Percentiles rank a stretch among this genome's conserved stretches.
phyloP scores from a whole-genome alignment of 169 alveolate species.

The Plasmodium knowlesi region DNA sequence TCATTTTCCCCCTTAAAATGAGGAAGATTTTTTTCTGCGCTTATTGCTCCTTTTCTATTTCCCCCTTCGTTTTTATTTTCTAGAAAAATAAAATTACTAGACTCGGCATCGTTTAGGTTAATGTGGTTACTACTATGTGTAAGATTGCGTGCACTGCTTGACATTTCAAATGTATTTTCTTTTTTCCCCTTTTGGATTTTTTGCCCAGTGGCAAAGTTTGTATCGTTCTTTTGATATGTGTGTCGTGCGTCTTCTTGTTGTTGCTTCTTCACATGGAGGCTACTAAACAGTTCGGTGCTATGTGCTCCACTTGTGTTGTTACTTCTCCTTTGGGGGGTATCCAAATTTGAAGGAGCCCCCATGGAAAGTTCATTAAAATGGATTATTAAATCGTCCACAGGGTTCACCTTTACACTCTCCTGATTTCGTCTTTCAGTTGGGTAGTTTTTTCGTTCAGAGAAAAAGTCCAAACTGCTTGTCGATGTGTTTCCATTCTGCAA shows the following conservation, averaged over 20 bases:
- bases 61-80: constrained; percentile 13
- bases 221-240: neutral
- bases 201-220: neutral
- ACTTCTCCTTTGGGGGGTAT: neutral
- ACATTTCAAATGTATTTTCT: neutral
- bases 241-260: neutral
- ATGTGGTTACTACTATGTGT: neutral
- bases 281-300: constrained; percentile 8
- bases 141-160: neutral
- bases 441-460: neutral
- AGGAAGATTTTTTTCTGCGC: neutral
- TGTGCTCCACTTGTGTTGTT: neutral
- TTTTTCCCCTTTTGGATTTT: neutral
- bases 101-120: neutral
- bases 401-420: neutral
- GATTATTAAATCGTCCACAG: neutral
- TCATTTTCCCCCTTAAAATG: neutral
- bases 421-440: neutral
- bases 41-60: neutral
- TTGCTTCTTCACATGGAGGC: constrained; percentile 23
- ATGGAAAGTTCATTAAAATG: neutral
- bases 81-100: neutral
- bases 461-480: neutral
- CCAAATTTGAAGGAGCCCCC: neutral
- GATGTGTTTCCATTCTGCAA: neutral